Conservation (phyloP, 2,329 filamentous ascomycete species). For the Drechslerella coelobrocha region DNA sequence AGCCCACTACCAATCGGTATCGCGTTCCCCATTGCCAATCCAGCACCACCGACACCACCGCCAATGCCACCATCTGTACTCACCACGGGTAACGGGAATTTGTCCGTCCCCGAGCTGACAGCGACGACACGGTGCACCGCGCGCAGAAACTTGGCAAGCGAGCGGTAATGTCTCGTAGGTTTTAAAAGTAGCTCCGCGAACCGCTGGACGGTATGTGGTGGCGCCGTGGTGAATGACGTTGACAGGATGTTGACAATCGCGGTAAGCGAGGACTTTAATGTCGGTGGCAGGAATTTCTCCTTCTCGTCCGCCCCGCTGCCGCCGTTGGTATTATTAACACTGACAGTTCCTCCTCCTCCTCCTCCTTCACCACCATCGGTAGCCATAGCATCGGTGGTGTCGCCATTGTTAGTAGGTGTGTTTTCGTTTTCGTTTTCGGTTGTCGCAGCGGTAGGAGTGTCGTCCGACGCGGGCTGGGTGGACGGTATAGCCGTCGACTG, state of each 20-base stretch:
- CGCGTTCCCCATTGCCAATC: conserved; percentile 64
- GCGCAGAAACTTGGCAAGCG: conserved; percentile 82
- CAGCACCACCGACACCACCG: no score
- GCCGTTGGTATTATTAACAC: background rate
- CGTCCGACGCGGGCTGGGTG: conserved; percentile 17
- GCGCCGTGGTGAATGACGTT: conserved; percentile 72
- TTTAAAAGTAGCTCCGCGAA: conserved; percentile 82
- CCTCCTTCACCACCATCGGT: no score
- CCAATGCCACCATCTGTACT: no score
- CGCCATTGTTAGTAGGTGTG: background rate
- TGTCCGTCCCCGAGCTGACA: conserved; percentile 80
- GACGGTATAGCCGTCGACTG: conserved; percentile 42
- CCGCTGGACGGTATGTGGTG: conserved; percentile 91
- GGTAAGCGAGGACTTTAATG: conserved; percentile 56
- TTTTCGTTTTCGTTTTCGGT: no score
- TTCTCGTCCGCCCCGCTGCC: background rate
- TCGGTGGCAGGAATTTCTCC: conserved; percentile 53
- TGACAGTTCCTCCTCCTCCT: no score
- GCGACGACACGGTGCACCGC: conserved; percentile 89
- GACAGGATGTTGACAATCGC: conserved; percentile 64
- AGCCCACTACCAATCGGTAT: conserved; percentile 60
- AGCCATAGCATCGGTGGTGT: no score
- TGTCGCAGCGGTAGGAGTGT: background rate
- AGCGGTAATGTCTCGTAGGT: conserved; percentile 80
- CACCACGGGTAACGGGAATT: conserved; percentile 79